Conservation (phyloP, 2,329 filamentous ascomycete genomes). For the Fusarium multiceps region DNA sequence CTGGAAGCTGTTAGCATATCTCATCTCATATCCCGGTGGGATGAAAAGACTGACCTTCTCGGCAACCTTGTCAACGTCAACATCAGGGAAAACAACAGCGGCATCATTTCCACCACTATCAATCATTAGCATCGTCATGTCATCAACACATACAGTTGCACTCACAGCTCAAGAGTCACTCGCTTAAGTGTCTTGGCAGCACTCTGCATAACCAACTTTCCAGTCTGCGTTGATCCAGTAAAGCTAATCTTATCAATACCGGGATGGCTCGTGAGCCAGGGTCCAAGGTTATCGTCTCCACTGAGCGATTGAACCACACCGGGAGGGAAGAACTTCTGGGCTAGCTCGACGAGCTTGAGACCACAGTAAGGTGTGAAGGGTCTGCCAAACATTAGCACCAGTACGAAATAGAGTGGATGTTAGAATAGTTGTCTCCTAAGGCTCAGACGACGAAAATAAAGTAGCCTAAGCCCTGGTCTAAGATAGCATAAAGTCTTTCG, state of each 20-base stretch:
- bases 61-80: slow-evolving; percentile 58
- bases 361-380: slow-evolving; percentile 68
- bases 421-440: neutral
- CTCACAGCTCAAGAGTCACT: slow-evolving; percentile 70
- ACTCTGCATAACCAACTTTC: slow-evolving; percentile 70
- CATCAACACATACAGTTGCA: too few species aligned
- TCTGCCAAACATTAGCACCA: neutral
- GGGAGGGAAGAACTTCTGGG: slow-evolving; percentile 66
- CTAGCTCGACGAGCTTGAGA: slow-evolving; percentile 71
- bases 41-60: slow-evolving; percentile 49
- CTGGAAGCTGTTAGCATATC: rapidly evolving
- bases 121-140: slow-evolving; percentile 31
- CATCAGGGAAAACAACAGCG: slow-evolving; percentile 68
- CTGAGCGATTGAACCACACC: slow-evolving; percentile 72
- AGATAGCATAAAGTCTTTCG: neutral
- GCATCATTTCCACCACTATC: slow-evolving; percentile 66
- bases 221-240: slow-evolving; percentile 69
- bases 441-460: neutral
- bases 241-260: slow-evolving; percentile 72
- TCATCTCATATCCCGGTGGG: too few species aligned
- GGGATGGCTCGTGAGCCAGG: slow-evolving; percentile 68
- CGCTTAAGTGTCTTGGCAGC: slow-evolving; percentile 68
- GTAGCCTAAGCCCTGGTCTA: too few species aligned
- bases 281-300: slow-evolving; percentile 70
- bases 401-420: too few species aligned